These are phyloP conservation scores for Boletus mariae DNA, from an alignment of 1,284 basidiomycete species.

Conservation along the genomic window DNA sequence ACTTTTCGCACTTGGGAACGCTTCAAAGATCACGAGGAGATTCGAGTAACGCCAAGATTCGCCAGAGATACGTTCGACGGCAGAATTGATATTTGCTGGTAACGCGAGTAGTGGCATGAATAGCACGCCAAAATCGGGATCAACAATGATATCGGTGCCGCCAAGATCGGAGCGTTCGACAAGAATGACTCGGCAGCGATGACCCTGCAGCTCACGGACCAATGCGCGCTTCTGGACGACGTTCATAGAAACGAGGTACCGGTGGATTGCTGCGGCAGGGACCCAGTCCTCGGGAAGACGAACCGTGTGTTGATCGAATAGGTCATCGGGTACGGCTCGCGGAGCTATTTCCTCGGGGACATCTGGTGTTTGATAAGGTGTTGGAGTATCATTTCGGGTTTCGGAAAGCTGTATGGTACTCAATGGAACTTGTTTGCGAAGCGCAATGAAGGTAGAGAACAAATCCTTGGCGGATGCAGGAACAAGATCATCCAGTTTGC, in stretches of 20 bases:
- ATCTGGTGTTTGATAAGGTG: constrained; percentile 8
- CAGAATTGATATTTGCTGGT: constrained; percentile 44
- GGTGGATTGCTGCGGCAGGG: constrained; percentile 44
- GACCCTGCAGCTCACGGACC: constrained; percentile 45
- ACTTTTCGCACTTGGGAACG: constrained; percentile 48
- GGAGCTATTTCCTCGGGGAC: constrained; percentile 15
- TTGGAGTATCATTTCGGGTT: constrained; percentile 21
- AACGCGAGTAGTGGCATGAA: constrained; percentile 56
- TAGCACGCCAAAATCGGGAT: constrained; percentile 54
- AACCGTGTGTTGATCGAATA: constrained; percentile 50
- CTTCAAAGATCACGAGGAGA: constrained; percentile 62
- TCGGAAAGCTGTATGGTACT: constrained; percentile 17
- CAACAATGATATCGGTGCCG: constrained; percentile 56
- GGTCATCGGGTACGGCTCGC: constrained; percentile 37
- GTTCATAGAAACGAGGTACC: constrained; percentile 63
- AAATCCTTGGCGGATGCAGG: constrained; percentile 27
- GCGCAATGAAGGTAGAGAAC: constrained; percentile 24
- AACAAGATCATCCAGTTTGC: constrained; percentile 26
- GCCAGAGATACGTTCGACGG: constrained; percentile 34
- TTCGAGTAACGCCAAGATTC: constrained; percentile 56
- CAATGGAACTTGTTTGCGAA: constrained; percentile 21
- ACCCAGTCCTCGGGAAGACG: constrained; percentile 37
- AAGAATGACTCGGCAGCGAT: constrained; percentile 47
- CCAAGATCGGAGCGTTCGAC: constrained; percentile 57
- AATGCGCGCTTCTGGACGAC: constrained; percentile 64